Base-by-base conservation (phyloP, 2,329 filamentous ascomycete species). In the Aspergillus fumigatus region DNA sequence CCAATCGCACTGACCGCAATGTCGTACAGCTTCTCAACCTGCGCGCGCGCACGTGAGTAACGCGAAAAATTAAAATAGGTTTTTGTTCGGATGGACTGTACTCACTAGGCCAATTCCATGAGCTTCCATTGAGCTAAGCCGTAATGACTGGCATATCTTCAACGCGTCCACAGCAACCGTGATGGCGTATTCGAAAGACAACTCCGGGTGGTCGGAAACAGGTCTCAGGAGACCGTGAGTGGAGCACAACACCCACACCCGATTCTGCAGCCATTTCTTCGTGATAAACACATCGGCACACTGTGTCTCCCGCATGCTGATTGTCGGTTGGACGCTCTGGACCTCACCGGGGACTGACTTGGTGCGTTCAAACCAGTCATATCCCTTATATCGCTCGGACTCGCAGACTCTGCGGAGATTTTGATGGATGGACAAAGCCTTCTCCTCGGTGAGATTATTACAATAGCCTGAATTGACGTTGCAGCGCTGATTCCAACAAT, bases 391-490 rank as follows among this genome's bases (percentile, higher is more conserved):
- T 52, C 72, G 66, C 61, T 68, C 73, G 25, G 63, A 68, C 64
- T 71, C 68, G 57, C 61, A 71, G 54, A 69, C 68, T 38, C 53
- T 66, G 50, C 50, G 65, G 51, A 67, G 69, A 57, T 67, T 77
- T 54, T 67, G 71, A 63, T 65, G 69, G 56, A 67, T 76, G 48
- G 62, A 67, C 62, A 67, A 59, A 53, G 67, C 74, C 78, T 96
- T 63, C 87, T 84, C 5, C 69, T 89, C 59, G 81, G 88, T 51
- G 81, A 89, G 72, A 80, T 91, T 64, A 68, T 90, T 55, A 78
- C 88, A 51, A 87, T 87, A 70, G 66, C 82, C 55, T 69, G 77
- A 27, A 85, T 89, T 70, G 87, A 89, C 59, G 65, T 88, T 61
- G 78, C 86, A 78, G 53, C 72, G 73, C 26, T 68, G 68, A 50